These are phyloP conservation scores for Pyrenochaeta sp. DNA, from an alignment of 2,329 filamentous ascomycete species.

Conservation along the genomic window DNA sequence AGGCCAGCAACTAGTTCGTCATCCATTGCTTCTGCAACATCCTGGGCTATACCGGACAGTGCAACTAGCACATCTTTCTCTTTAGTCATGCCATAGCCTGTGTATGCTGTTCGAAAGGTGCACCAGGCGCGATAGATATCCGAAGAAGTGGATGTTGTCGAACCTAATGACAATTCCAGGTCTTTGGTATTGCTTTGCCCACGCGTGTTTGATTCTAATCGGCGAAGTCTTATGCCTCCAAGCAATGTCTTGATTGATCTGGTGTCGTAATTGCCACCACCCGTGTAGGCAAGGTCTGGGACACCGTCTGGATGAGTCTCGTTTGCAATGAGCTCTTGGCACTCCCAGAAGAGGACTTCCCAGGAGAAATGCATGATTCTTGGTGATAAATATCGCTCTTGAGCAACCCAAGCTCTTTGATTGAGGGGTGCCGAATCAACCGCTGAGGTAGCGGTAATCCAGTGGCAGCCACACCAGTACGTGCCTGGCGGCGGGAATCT, in stretches of 20 bases:
- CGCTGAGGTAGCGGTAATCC: background rate
- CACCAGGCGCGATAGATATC: background rate
- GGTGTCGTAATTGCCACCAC: background rate
- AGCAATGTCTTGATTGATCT: background rate
- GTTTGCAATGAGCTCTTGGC: background rate
- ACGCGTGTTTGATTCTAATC: background rate
- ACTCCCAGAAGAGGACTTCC: slow-evolving; percentile 21
- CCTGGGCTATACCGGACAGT: slow-evolving; percentile 3
- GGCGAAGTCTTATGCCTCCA: background rate
- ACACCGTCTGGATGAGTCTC: slow-evolving; percentile 4
- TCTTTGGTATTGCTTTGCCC: no score
- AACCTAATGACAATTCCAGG: no score
- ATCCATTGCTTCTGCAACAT: background rate
- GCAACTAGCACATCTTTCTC: slow-evolving; percentile 15
- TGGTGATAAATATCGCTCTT: slow-evolving; percentile 20
- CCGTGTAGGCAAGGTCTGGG: background rate
- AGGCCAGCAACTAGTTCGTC: slow-evolving; percentile 14
- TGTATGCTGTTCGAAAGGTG: background rate
- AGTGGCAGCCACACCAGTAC: background rate
- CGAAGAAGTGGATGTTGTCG: background rate
- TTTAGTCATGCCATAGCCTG: slow-evolving; percentile 4
- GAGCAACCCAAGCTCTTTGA: slow-evolving; percentile 22
- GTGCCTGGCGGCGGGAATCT: background rate
- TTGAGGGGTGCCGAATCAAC: slow-evolving; percentile 13
- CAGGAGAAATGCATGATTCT: slow-evolving; percentile 21